These are phyloP conservation scores for Colletotrichum lini DNA, from an alignment of 2,329 filamentous ascomycete genomes.

Conservation along the genomic window DNA sequence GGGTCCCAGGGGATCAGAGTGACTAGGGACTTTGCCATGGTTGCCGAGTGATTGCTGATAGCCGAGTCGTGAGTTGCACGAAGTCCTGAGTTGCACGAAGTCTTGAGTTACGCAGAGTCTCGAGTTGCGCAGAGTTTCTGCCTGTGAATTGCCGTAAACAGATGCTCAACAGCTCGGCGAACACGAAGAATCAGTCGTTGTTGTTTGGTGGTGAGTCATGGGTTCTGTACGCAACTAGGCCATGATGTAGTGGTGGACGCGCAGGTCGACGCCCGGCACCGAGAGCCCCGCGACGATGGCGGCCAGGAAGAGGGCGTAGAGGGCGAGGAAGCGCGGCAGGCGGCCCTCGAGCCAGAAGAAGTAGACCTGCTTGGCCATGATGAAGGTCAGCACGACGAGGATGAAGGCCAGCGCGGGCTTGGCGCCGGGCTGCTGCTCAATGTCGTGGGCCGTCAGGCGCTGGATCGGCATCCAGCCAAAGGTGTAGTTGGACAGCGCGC, in stretches of 20 bases:
- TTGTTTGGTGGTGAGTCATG: neutral
- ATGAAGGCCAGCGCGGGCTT: constrained; percentile 85
- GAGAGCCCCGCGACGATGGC: constrained; percentile 78
- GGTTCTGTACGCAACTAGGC: constrained; percentile 57
- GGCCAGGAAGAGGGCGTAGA: constrained; percentile 80
- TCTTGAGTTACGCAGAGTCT: too few relatives aligned
- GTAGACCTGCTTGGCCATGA: constrained; percentile 84
- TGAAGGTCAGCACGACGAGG: constrained; percentile 76
- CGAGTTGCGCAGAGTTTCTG: too few relatives aligned
- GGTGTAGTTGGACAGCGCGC: constrained; percentile 93
- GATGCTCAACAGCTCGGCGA: neutral
- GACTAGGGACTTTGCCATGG: constrained; percentile 29
- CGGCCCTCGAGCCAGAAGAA: constrained; percentile 88
- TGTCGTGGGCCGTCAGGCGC: constrained; percentile 89
- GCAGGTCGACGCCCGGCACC: constrained; percentile 83
- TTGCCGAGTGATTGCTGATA: neutral
- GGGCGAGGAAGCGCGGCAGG: constrained; percentile 80
- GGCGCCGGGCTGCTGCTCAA: constrained; percentile 90
- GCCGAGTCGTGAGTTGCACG: too few relatives aligned
- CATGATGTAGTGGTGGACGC: constrained; percentile 96
- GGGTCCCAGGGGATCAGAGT: constrained; percentile 48
- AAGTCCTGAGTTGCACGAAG: too few relatives aligned
- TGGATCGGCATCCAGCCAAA: constrained; percentile 95
- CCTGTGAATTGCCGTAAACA: too few relatives aligned
- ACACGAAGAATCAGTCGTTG: too few relatives aligned